A percentile compares a stretch with the other conserved stretches of the same genome.
Evolutionary conservation across 192 early-diverging fungal species (phyloP).

Genomic region (Backusella psychrophila): DNA sequence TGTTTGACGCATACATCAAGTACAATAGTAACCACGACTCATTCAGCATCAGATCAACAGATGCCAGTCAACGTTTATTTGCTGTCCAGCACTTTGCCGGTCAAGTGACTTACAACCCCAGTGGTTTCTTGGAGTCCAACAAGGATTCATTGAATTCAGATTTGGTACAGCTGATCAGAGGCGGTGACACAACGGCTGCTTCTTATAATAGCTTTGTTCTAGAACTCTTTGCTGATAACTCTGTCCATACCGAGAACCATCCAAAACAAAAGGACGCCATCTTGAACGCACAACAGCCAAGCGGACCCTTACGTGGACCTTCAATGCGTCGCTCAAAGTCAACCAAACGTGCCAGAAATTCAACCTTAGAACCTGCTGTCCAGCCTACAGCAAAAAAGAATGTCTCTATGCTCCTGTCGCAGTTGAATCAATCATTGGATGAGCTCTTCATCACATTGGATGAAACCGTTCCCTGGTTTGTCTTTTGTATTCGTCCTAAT

Average conservation of each 20-base stretch:
- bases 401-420: constrained; percentile 58
- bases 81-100: constrained; percentile 80
- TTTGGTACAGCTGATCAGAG: constrained; percentile 84
- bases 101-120: constrained; percentile 62
- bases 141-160: constrained; percentile 76
- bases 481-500: constrained; percentile 76
- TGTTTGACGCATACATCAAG: constrained; percentile 56
- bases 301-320: constrained; percentile 67
- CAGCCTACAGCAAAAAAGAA: constrained; percentile 29
- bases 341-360: constrained; percentile 3
- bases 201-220: constrained; percentile 74
- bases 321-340: constrained; percentile 54
- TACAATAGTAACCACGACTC: constrained; percentile 49
- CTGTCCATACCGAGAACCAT: constrained; percentile 76
- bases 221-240: constrained; percentile 71
- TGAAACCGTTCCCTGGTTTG: constrained; percentile 78
- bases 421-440: constrained; percentile 67
- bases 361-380: neutral
- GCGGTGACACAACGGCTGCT: constrained; percentile 49
- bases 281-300: constrained; percentile 74
- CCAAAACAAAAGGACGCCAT: constrained; percentile 74
- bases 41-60: constrained; percentile 34
- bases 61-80: constrained; percentile 57
- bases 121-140: constrained; percentile 75
- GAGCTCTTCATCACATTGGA: constrained; percentile 69